Conservation (phyloP, 1,139 yeast species). For the Wickerhamomyces sp. region DNA sequence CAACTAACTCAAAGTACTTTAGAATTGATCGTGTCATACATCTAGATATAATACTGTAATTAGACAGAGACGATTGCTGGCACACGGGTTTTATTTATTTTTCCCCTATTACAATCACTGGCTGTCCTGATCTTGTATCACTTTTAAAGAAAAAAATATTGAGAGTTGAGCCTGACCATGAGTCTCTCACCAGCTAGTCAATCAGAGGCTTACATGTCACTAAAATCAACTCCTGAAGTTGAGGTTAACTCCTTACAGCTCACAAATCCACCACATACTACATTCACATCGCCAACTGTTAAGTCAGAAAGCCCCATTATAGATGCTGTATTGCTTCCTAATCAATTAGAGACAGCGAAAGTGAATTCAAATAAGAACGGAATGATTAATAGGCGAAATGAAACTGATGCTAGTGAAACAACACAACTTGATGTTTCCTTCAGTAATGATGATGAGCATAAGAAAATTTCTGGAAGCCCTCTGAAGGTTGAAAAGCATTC, state of each 20-base stretch:
- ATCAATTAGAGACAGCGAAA: background rate
- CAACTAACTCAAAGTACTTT: no score
- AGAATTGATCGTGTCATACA: no score
- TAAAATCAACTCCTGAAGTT: slow-evolving; percentile 6
- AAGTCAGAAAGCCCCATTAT: slow-evolving; percentile 8
- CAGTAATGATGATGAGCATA: no score
- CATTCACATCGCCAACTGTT: slow-evolving; percentile 1
- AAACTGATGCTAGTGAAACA: no score
- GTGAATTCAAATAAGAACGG: background rate
- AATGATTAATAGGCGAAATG: no score
- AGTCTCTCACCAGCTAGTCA: slow-evolving; percentile 14
- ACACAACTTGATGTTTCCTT: no score
- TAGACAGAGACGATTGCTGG: no score
- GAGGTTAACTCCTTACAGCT: slow-evolving; percentile 11
- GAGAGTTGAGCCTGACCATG: slow-evolving; percentile 2
- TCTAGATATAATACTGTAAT: no score
- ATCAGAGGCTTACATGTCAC: slow-evolving; percentile 9
- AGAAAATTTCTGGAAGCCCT: no score
- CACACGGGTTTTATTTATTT: background rate
- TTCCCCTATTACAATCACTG: background rate
- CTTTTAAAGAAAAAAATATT: background rate
- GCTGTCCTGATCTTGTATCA: background rate
- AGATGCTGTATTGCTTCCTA: slow-evolving; percentile 4
- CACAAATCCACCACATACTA: background rate
- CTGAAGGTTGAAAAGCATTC: no score